Percentiles rank a stretch among this genome's conserved stretches.
Evolutionary conservation across 495 filamentous ascomycete genomes (phyloP).

Genomic region (Hypomontagnella submonticulosa): DNA sequence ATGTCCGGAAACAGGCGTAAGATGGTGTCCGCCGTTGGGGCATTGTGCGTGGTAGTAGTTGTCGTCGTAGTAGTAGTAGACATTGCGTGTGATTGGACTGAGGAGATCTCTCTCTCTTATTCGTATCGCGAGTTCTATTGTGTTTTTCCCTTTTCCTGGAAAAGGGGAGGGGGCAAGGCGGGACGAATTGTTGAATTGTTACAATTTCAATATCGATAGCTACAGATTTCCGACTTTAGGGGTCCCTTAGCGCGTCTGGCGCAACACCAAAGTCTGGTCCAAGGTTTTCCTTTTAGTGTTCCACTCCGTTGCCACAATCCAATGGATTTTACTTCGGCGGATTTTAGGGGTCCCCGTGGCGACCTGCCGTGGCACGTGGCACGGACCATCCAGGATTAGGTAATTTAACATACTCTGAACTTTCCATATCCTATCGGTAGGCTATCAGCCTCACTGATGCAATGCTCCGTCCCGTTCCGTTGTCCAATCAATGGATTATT

Average conservation of each 20-base stretch:
- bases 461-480: conserved; percentile 9
- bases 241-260: conserved; percentile 1
- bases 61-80: conserved; percentile 55
- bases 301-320: too few relatives aligned
- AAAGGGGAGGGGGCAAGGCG: conserved; percentile 14
- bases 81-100: conserved; percentile 37
- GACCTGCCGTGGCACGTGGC: too few relatives aligned
- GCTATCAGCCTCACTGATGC: conserved; percentile 36
- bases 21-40: conserved; percentile 87
- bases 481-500: conserved; percentile 10
- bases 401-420: too few relatives aligned
- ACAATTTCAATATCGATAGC: conserved; percentile 28
- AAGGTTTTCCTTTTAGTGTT: too few relatives aligned
- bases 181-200: conserved; percentile 14
- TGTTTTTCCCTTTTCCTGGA: conserved; percentile 8
- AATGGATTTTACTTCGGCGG: too few relatives aligned
- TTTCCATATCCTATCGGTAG: conserved; percentile 25
- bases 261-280: too few relatives aligned
- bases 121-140: conserved; percentile 1
- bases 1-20: conserved; percentile 94
- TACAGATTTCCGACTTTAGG: background rate
- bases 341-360: too few relatives aligned
- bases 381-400: background rate
- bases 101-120: conserved; percentile 6
- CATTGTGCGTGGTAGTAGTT: conserved; percentile 52